Percentiles rank a stretch among this genome's conserved stretches.
phyloP scores from a whole-genome alignment of 148 eudicot genomes.

The Heliosperma pusillum region DNA sequence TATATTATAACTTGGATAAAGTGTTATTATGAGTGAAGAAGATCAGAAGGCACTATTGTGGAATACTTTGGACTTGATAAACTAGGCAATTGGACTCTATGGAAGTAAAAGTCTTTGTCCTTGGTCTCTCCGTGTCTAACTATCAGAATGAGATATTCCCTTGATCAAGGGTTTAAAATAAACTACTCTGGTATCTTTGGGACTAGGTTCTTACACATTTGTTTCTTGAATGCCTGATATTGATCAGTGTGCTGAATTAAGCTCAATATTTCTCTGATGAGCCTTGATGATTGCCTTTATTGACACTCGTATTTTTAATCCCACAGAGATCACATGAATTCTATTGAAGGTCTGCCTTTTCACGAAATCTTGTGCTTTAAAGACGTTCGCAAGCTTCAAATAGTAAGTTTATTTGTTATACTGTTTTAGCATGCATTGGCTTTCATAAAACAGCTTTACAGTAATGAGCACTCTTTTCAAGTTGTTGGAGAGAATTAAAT shows the following conservation, averaged over 20 bases:
- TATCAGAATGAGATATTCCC: neutral
- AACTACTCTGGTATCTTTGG: neutral
- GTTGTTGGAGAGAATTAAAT: neutral
- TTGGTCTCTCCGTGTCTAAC: neutral
- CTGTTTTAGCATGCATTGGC: neutral
- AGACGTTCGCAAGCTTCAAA: conserved; percentile 65
- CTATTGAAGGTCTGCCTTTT: conserved; percentile 62
- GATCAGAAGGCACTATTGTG: neutral
- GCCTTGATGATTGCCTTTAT: neutral
- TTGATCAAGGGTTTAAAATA: neutral
- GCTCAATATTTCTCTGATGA: neutral
- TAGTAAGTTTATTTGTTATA: conserved; percentile 67
- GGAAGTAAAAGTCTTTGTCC: neutral
- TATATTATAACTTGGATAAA: neutral
- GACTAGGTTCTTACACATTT: neutral
- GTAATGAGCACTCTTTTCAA: neutral
- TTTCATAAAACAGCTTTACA: conserved; percentile 11
- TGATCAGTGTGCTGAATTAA: neutral
- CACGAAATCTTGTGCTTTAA: conserved; percentile 76
- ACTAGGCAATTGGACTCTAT: neutral
- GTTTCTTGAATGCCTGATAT: neutral
- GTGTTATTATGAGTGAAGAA: neutral
- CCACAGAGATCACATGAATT: conserved; percentile 61
- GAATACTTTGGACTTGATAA: conserved; percentile 2
- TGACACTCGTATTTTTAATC: conserved; percentile 18